These are phyloP conservation scores for Triglochin maritima DNA, from an alignment of 106 monocot species.

Conservation along the genomic window DNA sequence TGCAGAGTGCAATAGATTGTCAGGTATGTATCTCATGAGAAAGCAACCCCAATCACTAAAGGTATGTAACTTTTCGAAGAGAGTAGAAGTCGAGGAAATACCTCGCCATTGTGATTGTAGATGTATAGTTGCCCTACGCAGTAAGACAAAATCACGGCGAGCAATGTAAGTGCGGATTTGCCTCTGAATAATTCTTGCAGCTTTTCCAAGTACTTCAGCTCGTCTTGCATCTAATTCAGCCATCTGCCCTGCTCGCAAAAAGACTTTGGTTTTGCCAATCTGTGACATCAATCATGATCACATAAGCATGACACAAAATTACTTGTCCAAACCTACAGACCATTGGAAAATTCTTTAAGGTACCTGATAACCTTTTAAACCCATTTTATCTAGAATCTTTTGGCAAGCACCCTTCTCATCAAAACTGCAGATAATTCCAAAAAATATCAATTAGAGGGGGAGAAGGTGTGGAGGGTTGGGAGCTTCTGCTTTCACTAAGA, in stretches of 20 bases:
- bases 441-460: constrained; percentile 5
- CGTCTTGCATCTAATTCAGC: constrained; percentile 85
- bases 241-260: constrained; percentile 95
- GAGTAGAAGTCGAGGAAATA: constrained; percentile 8
- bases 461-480: background rate
- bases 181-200: constrained; percentile 74
- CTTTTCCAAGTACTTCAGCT: constrained; percentile 66
- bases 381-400: constrained; percentile 66
- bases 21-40: no score
- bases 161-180: constrained; percentile 69
- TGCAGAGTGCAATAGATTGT: no score
- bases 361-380: constrained; percentile 79
- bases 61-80: background rate
- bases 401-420: constrained; percentile 74
- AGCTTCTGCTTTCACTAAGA: background rate
- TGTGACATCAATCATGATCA: constrained; percentile 18
- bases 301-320: background rate
- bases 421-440: constrained; percentile 24
- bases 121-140: constrained; percentile 49
- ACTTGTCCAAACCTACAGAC: background rate
- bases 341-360: background rate
- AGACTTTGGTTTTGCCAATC: constrained; percentile 81
- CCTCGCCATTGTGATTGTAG: constrained; percentile 74
- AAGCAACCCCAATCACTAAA: background rate
- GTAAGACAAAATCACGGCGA: constrained; percentile 43